phyloP scores from a whole-genome alignment of 495 filamentous ascomycete genomes.

The Letharia lupina region DNA sequence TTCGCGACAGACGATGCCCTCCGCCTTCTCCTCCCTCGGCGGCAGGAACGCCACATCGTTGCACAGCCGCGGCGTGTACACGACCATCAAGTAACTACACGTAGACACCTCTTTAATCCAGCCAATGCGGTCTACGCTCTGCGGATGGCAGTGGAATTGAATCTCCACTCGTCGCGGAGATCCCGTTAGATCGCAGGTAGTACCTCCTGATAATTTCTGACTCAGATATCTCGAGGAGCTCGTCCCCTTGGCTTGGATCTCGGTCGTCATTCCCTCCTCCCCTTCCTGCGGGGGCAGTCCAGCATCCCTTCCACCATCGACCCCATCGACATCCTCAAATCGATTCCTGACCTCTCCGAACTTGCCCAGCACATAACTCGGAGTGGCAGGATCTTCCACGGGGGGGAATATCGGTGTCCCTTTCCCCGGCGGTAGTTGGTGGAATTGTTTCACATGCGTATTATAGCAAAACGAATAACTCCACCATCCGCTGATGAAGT shows the following conservation, averaged over 20 bases:
- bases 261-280: slow-evolving; percentile 39
- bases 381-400: slow-evolving; percentile 62
- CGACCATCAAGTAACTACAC: slow-evolving; percentile 89
- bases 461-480: slow-evolving; percentile 94
- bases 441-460: slow-evolving; percentile 81
- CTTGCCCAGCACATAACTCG: slow-evolving; percentile 71
- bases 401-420: slow-evolving; percentile 61
- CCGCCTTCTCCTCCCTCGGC: slow-evolving; percentile 68
- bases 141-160: slow-evolving; percentile 86
- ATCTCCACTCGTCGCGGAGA: slow-evolving; percentile 78
- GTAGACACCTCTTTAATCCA: slow-evolving; percentile 94
- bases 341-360: slow-evolving; percentile 30
- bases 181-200: slow-evolving; percentile 85
- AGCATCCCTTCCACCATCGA: slow-evolving; percentile 31
- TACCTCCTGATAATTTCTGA: slow-evolving; percentile 77
- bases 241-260: slow-evolving; percentile 65
- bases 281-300: slow-evolving; percentile 23
- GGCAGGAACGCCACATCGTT: slow-evolving; percentile 88
- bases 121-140: slow-evolving; percentile 71
- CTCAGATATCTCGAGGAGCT: slow-evolving; percentile 76
- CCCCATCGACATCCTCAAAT: slow-evolving; percentile 16
- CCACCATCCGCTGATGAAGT: slow-evolving; percentile 93
- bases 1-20: slow-evolving; percentile 68
- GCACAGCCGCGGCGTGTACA: slow-evolving; percentile 89
- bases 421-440: slow-evolving; percentile 60